Percentiles rank a stretch among this genome's conserved stretches.
These are phyloP conservation scores for Teunomyces kruisii DNA, from an alignment of 805 yeast genomes.

Conservation along the genomic window DNA sequence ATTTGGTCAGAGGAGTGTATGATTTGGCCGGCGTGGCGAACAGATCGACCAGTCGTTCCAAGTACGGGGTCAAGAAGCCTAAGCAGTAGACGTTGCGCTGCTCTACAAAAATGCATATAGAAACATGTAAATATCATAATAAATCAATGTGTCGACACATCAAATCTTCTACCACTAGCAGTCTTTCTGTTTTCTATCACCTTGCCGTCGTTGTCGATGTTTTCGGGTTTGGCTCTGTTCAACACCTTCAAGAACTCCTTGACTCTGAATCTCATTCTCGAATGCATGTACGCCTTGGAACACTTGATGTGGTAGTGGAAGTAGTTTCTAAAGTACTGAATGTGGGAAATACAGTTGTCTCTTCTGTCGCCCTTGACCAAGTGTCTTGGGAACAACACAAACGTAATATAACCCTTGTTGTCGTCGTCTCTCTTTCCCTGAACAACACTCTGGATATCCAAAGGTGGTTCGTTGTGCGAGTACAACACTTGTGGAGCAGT, in stretches of 20 bases:
- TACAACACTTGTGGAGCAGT: conserved; percentile 97
- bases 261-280: conserved; percentile 96
- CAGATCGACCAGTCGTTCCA: conserved; percentile 84
- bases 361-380: conserved; percentile 59
- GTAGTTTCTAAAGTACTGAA: conserved; percentile 90
- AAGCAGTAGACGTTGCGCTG: conserved; percentile 22
- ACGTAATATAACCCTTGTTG: conserved; percentile 55
- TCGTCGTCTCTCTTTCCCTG: conserved; percentile 45
- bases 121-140: conserved; percentile 3
- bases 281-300: conserved; percentile 96
- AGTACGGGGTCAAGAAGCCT: conserved; percentile 91
- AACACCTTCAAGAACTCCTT: conserved; percentile 91
- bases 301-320: conserved; percentile 99
- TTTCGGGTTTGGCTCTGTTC: conserved; percentile 96
- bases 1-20: conserved; percentile 86
- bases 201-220: conserved; percentile 65
- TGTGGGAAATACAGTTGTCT: conserved; percentile 87
- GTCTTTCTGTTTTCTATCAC: conserved; percentile 56
- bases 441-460: conserved; percentile 54
- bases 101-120: conserved; percentile 4
- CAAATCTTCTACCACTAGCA: conserved; percentile 71
- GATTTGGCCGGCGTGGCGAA: conserved; percentile 95
- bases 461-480: conserved; percentile 88
- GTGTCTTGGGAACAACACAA: conserved; percentile 83
- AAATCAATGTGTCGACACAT: conserved; percentile 13